Conservation (phyloP, 768 basidiomycete genomes). For the Rickenella mellea region DNA sequence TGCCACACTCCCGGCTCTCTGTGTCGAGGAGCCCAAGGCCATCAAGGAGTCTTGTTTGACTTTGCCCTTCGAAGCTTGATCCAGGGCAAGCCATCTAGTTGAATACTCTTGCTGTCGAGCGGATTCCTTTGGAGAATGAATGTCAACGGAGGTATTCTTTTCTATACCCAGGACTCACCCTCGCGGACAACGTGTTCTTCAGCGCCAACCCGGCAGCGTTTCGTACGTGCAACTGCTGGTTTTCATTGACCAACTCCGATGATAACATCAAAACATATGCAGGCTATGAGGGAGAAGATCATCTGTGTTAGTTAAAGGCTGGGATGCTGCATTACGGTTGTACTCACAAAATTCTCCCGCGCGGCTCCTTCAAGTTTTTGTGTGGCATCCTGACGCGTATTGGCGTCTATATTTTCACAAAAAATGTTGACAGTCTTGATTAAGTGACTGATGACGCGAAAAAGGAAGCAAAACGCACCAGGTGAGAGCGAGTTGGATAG, state of each 20-base stretch:
- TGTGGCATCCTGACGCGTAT: constrained; percentile 86
- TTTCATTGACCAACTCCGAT: constrained; percentile 73
- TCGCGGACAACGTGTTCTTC: constrained; percentile 88
- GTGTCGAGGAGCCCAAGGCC: constrained; percentile 64
- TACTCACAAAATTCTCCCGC: constrained; percentile 80
- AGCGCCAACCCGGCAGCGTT: constrained; percentile 95
- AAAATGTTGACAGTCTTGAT: constrained; percentile 13
- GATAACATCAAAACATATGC: constrained; percentile 91
- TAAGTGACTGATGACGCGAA: constrained; percentile 20
- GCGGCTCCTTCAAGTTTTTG: constrained; percentile 82
- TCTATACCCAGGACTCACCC: constrained; percentile 64
- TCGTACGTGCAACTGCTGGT: constrained; percentile 59
- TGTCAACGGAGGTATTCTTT: constrained; percentile 7
- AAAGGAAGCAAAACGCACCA: constrained; percentile 41
- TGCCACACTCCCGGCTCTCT: constrained; percentile 75
- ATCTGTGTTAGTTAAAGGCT: not conserved
- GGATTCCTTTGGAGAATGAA: constrained; percentile 44
- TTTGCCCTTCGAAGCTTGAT: constrained; percentile 56
- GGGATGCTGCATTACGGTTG: too few relatives aligned
- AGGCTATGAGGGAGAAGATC: constrained; percentile 42
- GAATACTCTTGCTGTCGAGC: constrained; percentile 68
- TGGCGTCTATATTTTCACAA: constrained; percentile 51
- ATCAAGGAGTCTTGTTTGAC: constrained; percentile 84
- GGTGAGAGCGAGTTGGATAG: constrained; percentile 89
- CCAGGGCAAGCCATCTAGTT: constrained; percentile 75